A percentile compares a stretch with the other conserved stretches of the same genome.
phyloP scores from a whole-genome alignment of 768 basidiomycete species.

The Ramaria rubella region DNA sequence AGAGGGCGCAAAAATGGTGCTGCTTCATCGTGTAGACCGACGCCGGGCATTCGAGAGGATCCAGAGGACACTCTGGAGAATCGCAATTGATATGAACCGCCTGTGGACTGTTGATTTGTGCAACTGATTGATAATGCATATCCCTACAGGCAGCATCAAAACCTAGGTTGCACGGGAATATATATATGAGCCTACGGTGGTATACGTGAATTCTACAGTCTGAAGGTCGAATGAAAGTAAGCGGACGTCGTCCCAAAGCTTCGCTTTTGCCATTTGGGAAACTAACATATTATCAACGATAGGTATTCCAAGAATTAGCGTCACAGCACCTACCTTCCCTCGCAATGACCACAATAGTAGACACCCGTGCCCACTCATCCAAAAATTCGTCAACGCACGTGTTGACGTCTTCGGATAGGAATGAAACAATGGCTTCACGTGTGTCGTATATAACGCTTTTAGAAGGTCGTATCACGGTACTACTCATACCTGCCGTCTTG shows the following conservation, averaged over 20 bases:
- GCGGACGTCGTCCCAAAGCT: conserved; percentile 68
- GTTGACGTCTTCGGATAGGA: conserved; percentile 79
- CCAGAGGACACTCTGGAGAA: conserved; percentile 46
- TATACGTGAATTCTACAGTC: conserved; percentile 86
- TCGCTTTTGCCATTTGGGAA: conserved; percentile 72
- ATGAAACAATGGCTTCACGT: conserved; percentile 80
- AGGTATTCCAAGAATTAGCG: too few relatives aligned
- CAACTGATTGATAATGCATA: conserved; percentile 76
- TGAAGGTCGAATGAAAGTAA: conserved; percentile 86
- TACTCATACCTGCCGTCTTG: conserved; percentile 50
- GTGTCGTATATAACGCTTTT: conserved; percentile 89
- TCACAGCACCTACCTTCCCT: conserved; percentile 57
- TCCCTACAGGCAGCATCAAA: conserved; percentile 37
- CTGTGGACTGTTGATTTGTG: conserved; percentile 63
- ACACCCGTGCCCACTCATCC: conserved; percentile 89
- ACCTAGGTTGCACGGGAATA: not conserved
- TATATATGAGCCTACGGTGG: conserved; percentile 37
- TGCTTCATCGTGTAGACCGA: conserved; percentile 73
- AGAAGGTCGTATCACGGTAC: conserved; percentile 69
- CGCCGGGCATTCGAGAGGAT: conserved; percentile 26
- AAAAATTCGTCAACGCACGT: conserved; percentile 86
- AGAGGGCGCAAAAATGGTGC: conserved; percentile 70
- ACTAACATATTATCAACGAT: too few relatives aligned
- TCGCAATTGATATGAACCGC: conserved; percentile 66
- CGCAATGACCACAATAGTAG: conserved; percentile 91